Conservation (phyloP, 2,329 filamentous ascomycete species). For the Stagonosporopsis chrysanthemi region DNA sequence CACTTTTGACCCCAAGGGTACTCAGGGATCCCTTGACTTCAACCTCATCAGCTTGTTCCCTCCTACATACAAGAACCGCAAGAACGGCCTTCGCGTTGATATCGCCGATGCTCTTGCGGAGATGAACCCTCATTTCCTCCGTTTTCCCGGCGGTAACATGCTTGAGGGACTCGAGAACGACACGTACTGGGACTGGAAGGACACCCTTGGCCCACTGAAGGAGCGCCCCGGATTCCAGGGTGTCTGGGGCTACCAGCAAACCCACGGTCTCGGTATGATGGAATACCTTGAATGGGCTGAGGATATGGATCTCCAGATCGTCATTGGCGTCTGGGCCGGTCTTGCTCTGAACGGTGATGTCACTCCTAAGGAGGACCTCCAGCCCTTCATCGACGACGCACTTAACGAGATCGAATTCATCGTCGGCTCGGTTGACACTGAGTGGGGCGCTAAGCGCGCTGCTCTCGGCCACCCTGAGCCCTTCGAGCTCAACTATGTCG, state of each 20-base stretch:
- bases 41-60: slow-evolving; percentile 62
- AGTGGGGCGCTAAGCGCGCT: slow-evolving; percentile 47
- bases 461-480: slow-evolving; percentile 48
- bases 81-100: slow-evolving; percentile 60
- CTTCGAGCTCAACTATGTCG: slow-evolving; percentile 49
- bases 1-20: slow-evolving; percentile 56
- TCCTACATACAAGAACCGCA: slow-evolving; percentile 61
- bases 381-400: slow-evolving; percentile 50
- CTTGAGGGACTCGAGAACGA: slow-evolving; percentile 41
- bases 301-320: slow-evolving; percentile 53
- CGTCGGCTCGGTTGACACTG: slow-evolving; percentile 37
- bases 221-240: slow-evolving; percentile 57
- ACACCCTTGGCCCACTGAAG: slow-evolving; percentile 58
- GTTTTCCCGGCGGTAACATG: slow-evolving; percentile 63
- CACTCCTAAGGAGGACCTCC: slow-evolving; percentile 47
- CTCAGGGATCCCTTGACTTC: slow-evolving; percentile 50
- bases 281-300: slow-evolving; percentile 59
- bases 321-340: slow-evolving; percentile 55
- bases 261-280: slow-evolving; percentile 55
- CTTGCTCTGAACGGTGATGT: slow-evolving; percentile 53
- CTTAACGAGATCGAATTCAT: slow-evolving; percentile 49
- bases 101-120: slow-evolving; percentile 57
- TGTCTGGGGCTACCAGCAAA: slow-evolving; percentile 57
- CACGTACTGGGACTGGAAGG: slow-evolving; percentile 55
- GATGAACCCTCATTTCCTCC: slow-evolving; percentile 56